Evolutionary conservation across 2,329 filamentous ascomycete genomes (phyloP).

Genomic region (Sporothrix pseudoabietina): DNA sequence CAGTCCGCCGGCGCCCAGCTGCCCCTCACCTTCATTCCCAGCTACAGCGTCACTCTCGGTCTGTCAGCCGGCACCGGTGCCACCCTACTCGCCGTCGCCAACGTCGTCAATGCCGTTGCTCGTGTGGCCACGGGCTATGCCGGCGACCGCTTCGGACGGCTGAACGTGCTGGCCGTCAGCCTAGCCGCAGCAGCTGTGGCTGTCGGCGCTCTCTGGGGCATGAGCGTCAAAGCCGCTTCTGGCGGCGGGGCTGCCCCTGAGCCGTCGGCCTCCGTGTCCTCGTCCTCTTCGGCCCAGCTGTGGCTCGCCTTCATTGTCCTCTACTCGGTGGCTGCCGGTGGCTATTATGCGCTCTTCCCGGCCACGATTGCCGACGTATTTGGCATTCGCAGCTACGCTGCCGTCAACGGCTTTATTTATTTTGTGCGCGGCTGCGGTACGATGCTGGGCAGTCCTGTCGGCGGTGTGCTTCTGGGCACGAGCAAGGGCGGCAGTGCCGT

Average conservation of each 20-base stretch:
- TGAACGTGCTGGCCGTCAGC: slow-evolving; percentile 48
- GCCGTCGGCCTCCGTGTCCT: not conserved
- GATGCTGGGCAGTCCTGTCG: slow-evolving; percentile 50
- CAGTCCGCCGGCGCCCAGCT: slow-evolving; percentile 51
- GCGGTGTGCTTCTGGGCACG: slow-evolving; percentile 44
- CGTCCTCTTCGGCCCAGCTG: slow-evolving; percentile 23
- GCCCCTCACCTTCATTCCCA: slow-evolving; percentile 52
- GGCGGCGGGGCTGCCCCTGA: not conserved
- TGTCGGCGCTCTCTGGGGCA: slow-evolving; percentile 33
- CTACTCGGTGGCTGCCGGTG: slow-evolving; percentile 49
- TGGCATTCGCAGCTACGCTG: slow-evolving; percentile 50
- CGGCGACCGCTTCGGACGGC: slow-evolving; percentile 51
- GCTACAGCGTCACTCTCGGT: slow-evolving; percentile 51
- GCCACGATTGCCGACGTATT: slow-evolving; percentile 53
- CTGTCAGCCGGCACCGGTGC: slow-evolving; percentile 47
- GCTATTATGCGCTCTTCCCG: slow-evolving; percentile 51
- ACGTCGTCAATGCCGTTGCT: slow-evolving; percentile 49
- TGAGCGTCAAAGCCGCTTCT: slow-evolving; percentile 29
- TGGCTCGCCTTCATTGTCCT: slow-evolving; percentile 43
- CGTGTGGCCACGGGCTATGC: slow-evolving; percentile 50
- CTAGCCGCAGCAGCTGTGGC: slow-evolving; percentile 27
- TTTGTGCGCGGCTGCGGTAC: slow-evolving; percentile 49
- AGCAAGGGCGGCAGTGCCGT: not conserved
- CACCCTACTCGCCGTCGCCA: slow-evolving; percentile 49
- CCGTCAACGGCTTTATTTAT: slow-evolving; percentile 52